These are phyloP conservation scores for Trichoderma asperelloides DNA, from an alignment of 495 filamentous ascomycete species.

Conservation along the genomic window DNA sequence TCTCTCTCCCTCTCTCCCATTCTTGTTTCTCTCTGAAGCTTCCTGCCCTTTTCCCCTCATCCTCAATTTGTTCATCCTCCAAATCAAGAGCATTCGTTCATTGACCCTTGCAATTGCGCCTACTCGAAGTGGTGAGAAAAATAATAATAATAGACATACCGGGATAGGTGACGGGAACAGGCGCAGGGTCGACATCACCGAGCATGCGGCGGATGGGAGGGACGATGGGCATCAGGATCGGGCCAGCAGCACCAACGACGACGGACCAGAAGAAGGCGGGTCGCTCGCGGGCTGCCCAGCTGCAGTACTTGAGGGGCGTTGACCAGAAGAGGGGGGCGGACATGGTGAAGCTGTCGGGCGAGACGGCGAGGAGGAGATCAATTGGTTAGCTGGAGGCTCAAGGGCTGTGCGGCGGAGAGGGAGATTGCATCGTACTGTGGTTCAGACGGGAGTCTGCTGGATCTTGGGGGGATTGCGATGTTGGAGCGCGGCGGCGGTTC, in stretches of 20 bases:
- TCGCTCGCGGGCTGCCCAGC: conserved; percentile 76
- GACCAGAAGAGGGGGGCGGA: conserved; percentile 70
- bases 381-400: neutral
- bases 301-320: conserved; percentile 69
- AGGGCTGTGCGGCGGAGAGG: neutral
- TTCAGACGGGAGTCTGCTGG: neutral
- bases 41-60: neutral
- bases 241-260: conserved; percentile 62
- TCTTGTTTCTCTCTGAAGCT: too few relatives aligned
- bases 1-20: neutral
- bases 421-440: neutral
- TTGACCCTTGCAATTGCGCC: too few relatives aligned
- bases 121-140: neutral
- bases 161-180: conserved; percentile 83
- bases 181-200: conserved; percentile 59
- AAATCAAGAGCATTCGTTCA: neutral
- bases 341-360: conserved; percentile 45
- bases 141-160: too few relatives aligned
- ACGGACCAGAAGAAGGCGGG: conserved; percentile 84
- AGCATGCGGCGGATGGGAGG: conserved; percentile 45
- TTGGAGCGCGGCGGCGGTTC: neutral
- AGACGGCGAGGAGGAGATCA: neutral
- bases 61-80: neutral
- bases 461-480: neutral
- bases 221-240: conserved; percentile 52